A percentile compares a stretch with the other conserved stretches of the same genome.
Evolutionary conservation across 768 basidiomycete genomes (phyloP).

Genomic region (Steccherinum ochraceum): DNA sequence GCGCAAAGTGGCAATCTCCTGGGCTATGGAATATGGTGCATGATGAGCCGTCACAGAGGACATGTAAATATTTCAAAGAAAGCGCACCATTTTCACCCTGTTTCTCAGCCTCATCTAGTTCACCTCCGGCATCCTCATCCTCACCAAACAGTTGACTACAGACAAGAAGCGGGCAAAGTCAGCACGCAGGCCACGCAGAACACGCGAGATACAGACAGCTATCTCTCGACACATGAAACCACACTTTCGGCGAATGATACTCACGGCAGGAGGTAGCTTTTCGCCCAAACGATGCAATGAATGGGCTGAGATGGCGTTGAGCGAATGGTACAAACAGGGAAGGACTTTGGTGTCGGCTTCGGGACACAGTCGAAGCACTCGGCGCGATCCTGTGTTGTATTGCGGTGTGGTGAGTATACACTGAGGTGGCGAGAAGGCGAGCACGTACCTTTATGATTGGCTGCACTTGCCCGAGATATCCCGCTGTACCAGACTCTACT

Average conservation of each 20-base stretch:
- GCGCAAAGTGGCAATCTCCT: constrained; percentile 85
- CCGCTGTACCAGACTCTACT: constrained; percentile 95
- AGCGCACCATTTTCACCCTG: constrained; percentile 85
- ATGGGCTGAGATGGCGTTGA: constrained; percentile 96
- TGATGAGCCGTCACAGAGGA: no score
- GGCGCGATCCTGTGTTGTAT: constrained; percentile 56
- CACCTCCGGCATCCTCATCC: constrained; percentile 74
- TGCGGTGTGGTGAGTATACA: background rate
- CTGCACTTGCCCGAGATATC: constrained; percentile 95
- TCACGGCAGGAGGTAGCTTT: constrained; percentile 90
- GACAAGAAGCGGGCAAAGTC: background rate
- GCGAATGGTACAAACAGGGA: constrained; percentile 96
- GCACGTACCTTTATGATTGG: constrained; percentile 70
- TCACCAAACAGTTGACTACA: constrained; percentile 89
- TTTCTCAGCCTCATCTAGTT: constrained; percentile 88
- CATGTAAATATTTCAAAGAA: background rate
- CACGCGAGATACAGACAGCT: background rate
- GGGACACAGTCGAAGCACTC: constrained; percentile 97
- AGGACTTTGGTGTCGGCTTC: constrained; percentile 89
- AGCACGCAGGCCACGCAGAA: background rate
- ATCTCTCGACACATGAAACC: background rate
- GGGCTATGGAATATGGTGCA: constrained; percentile 38
- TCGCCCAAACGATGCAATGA: constrained; percentile 99
- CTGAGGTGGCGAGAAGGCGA: background rate
- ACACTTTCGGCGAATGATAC: constrained; percentile 18